Conservation (phyloP, 768 basidiomycete species). For the Hortiboletus campestris region DNA sequence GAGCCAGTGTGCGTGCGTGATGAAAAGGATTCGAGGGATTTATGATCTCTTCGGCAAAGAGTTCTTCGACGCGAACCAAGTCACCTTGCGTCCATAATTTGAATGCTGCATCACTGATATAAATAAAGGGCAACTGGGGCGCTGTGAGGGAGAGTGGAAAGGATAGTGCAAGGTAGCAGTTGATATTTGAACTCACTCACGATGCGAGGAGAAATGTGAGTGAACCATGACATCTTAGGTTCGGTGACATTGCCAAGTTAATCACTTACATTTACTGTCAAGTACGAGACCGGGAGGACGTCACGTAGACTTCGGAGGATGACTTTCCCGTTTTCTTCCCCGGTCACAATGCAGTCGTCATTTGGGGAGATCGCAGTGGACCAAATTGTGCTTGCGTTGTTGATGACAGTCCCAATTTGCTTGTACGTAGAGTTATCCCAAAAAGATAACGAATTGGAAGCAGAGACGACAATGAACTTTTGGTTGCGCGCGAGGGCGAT, state of each 20-base stretch:
- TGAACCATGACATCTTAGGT: neutral
- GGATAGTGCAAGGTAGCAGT: no score
- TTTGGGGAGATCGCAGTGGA: neutral
- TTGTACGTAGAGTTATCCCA: neutral
- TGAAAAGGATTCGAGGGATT: neutral
- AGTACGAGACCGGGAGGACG: neutral
- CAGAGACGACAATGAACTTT: neutral
- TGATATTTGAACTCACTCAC: neutral
- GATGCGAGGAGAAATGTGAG: no score
- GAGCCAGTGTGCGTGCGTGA: conserved; percentile 1
- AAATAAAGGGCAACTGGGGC: neutral
- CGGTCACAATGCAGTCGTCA: neutral
- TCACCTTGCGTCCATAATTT: neutral
- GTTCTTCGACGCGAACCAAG: neutral
- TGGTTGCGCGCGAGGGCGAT: neutral
- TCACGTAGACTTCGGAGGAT: neutral
- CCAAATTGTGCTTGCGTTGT: neutral
- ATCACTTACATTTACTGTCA: neutral
- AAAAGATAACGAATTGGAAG: neutral
- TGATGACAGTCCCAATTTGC: neutral
- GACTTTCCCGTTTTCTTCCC: neutral
- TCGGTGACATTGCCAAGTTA: no score
- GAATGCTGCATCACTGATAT: neutral
- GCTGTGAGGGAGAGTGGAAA: neutral
- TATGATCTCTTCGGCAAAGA: neutral